Base-by-base conservation (phyloP, 768 basidiomycete genomes). In the Pulveroboletus sp. region DNA sequence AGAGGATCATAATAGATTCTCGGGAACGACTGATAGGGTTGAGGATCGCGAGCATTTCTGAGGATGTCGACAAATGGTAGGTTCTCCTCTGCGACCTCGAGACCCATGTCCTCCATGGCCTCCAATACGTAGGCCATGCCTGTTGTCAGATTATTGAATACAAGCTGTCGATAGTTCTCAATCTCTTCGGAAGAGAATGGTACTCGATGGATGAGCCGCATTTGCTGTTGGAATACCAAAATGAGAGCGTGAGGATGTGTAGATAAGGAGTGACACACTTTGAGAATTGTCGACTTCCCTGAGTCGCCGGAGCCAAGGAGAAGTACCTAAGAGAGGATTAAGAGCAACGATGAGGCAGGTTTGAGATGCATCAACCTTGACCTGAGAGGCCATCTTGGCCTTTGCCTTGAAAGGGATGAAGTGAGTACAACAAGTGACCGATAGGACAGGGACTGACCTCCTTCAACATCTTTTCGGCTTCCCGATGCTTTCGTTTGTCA, bases 281-380 rank as follows among this genome's bases (percentile, higher is more conserved):
- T 93, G 67, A 93, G 77, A 61, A 96, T 78, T 9, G 93, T 96
- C 6, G 88, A 90, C 70, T 96, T 97, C 20, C 93, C 93, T 27
- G 86, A 89, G 64, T 95, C 93, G 24, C 93, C 93, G 36, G 93
- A 93, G 36, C 93, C 93, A 32, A 97, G 76, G 22, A 97, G 76
- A 43, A 97, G 75, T 14, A 96, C 85, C 86, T 93, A 19, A 49
- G 32, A 20, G 34, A 34, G 13, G 22, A 36, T 32, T 7, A 41
- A 22, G 30, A 36, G 27, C 11, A 5, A 11, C 3, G 19, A n/a
- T 35, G 24, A 35, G 19, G 27, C 4, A 11, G 20, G 6, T 14
- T 23, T n/a, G n/a, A 2, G 37, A n/a, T n/a, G 58, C 68, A 35
- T 53, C 16, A 2, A 86, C 88, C 79, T 91, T 90, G 71, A 90